Evolutionary conservation across 768 basidiomycete species (phyloP), one percentile per base, ranked within the genome.

Genomic region (Hydnomerulius pinastri): DNA sequence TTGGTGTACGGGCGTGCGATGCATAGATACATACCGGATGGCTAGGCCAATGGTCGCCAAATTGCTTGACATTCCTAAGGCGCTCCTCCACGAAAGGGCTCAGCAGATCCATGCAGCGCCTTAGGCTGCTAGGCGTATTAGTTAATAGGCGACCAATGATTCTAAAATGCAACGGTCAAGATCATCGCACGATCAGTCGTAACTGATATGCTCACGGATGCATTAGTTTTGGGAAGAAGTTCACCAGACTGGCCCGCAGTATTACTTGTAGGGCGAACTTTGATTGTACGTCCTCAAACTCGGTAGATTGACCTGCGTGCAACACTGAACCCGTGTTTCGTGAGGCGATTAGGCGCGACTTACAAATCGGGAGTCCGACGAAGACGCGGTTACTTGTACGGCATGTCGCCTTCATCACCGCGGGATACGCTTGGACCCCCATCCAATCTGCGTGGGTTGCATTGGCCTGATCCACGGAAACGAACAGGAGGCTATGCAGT

Each of bases 301-400:
- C 69, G 36, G 64, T 49, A 53, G 69, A 61, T 37, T 73, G 68
- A 50, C 68, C 73, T 75, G 51, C 43, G 39, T 48, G 50, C 24
- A 42, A 46, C 53, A 24, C 42, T 59, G 29, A 58, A 35, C 40
- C 27, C 36, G 17, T 38, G 40, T 46, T 40, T 38, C 35, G 50
- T 21, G 46, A 32, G 27, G 32, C 44, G 20, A 48, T 13, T 25
- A 36, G 38, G 44, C 15, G 38, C 38, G 29, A 61, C 68, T 46
- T 46, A 76, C 76, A 73, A 40, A 73, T 48, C 11, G 71, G 66
- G 4, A 62, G 41, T 2, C 75, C 75, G 23, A 76, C 71, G 41
- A 75, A 76, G 32, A 74, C 50, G 21, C 76, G 73, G 47, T 73
- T 76, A 42, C 69, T 73, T 48, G 58, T 62, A 54, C 73, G 70